Percentiles rank a stretch among this genome's conserved stretches.
Evolutionary conservation across 768 basidiomycete genomes (phyloP).

Genomic region (Calocybe indica): DNA sequence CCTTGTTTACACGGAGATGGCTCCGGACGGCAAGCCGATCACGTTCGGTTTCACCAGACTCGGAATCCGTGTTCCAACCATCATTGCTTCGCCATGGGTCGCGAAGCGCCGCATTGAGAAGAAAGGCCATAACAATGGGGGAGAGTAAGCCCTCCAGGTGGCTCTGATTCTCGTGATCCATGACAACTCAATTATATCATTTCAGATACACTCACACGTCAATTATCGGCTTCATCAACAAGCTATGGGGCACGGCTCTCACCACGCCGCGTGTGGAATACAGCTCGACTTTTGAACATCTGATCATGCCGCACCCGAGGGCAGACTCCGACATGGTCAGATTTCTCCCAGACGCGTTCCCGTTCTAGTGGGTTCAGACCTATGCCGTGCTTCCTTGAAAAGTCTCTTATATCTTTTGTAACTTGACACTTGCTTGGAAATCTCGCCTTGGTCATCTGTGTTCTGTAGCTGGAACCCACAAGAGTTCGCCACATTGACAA

Average conservation of each 20-base stretch:
- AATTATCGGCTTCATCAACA: conserved; percentile 2
- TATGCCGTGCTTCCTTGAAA: no score
- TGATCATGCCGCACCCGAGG: conserved; percentile 5
- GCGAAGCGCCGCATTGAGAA: conserved; percentile 16
- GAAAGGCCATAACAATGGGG: conserved; percentile 15
- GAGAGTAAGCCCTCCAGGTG: no score
- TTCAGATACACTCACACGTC: conserved; percentile 10
- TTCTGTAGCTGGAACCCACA: no score
- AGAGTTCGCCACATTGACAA: no score
- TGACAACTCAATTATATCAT: no score
- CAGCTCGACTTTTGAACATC: conserved; percentile 12
- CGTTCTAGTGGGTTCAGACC: no score
- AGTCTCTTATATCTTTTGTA: no score
- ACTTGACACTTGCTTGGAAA: no score
- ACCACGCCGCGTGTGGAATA: conserved; percentile 8
- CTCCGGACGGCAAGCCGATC: conserved; percentile 13
- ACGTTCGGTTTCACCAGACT: conserved; percentile 22
- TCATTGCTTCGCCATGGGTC: conserved; percentile 17
- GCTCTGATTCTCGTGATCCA: no score
- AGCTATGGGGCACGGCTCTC: conserved; percentile 9
- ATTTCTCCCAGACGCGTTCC: no score
- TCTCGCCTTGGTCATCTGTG: no score
- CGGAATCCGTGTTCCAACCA: conserved; percentile 22
- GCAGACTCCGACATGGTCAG: background rate
- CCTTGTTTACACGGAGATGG: conserved; percentile 19